phyloP scores from a whole-genome alignment of 1,284 basidiomycete genomes.

The Kwoniella shivajii region DNA sequence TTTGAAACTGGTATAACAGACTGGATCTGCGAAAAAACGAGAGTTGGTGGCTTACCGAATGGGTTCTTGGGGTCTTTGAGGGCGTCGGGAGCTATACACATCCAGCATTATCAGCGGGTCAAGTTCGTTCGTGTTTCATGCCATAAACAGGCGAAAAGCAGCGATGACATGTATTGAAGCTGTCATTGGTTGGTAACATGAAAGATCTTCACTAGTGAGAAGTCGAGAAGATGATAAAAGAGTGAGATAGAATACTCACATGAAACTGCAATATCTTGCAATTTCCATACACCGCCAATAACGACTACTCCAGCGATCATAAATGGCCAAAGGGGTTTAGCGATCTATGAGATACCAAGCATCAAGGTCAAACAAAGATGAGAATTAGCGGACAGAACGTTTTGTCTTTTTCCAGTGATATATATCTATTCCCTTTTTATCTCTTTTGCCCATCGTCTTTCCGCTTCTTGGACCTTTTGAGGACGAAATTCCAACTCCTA shows the following conservation, averaged over 20 bases:
- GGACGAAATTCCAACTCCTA: no score
- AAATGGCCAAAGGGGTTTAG: slow-evolving; percentile 27
- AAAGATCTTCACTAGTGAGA: no score
- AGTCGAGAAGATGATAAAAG: not conserved
- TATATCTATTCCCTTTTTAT: no score
- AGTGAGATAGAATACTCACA: slow-evolving; percentile 5
- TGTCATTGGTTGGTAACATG: no score
- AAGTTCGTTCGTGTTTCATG: not conserved
- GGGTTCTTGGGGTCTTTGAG: slow-evolving; percentile 44
- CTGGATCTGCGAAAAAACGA: not conserved
- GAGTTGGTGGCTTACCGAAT: slow-evolving; percentile 20
- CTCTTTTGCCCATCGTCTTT: no score
- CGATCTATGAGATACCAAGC: slow-evolving; percentile 5
- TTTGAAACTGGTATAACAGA: not conserved
- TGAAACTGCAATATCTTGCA: slow-evolving; percentile 19
- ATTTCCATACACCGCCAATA: slow-evolving; percentile 50
- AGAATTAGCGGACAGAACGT: not conserved
- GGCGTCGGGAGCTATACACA: slow-evolving; percentile 32
- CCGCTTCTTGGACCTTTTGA: no score
- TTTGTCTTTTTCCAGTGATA: not conserved
- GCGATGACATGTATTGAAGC: no score
- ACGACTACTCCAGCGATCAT: slow-evolving; percentile 56
- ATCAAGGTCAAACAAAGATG: no score
- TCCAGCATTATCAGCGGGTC: not conserved
- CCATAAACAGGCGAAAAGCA: no score